Base-by-base conservation (phyloP, 495 filamentous ascomycete species). In the Chaetomium cochliodes region DNA sequence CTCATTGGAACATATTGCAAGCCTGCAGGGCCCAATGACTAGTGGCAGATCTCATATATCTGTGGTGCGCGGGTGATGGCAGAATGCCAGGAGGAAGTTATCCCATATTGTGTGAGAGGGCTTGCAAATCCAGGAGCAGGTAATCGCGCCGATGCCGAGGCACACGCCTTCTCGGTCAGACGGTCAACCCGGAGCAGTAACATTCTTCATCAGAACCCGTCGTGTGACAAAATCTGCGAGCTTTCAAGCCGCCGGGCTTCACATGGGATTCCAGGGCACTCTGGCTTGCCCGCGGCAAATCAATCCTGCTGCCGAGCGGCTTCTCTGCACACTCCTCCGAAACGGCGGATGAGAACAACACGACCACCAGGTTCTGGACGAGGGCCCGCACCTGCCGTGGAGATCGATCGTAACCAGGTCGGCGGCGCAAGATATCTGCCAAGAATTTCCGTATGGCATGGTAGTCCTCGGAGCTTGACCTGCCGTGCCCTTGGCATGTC, bases 391-490 rank as follows among this genome's bases (percentile, higher is more conserved):
- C 20, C 42, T 51, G 58, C 58, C 39, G 37, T 22, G n/a, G 22
- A 22, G 33, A 62, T 13, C 37, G 23, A 47, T 52, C 28, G 47
- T 60, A 39, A 49, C 57, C 59, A 20, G 15, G 30, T 50, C 16
- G 46, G n/a, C 18, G 46, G 46, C 26, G 26, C 52, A 33, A 7
- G 52, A 30, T 33, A 53, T 12, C 18, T 33, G 33, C 30, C 46
- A 65, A 59, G 54, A 50, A n/a, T 6, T 20, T 50, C 20, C 46
- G n/a, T 22, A 57, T 57, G 28, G 15, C 33, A 33, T 33, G 47
- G 47, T 47, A 59, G 22, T 39, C 50, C 53, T 64, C 62, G 62
- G 63, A 65, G 63, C 46, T 16, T 44, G 44, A 42, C 41, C 63
- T 33, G 50, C 63, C 63, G 57, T 47, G 60, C 18, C 22, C 20